A percentile compares a stretch with the other conserved stretches of the same genome.
Conservation (phyloP, 129 eudicot genomes). For the Ambrosia artemisiifolia region DNA sequence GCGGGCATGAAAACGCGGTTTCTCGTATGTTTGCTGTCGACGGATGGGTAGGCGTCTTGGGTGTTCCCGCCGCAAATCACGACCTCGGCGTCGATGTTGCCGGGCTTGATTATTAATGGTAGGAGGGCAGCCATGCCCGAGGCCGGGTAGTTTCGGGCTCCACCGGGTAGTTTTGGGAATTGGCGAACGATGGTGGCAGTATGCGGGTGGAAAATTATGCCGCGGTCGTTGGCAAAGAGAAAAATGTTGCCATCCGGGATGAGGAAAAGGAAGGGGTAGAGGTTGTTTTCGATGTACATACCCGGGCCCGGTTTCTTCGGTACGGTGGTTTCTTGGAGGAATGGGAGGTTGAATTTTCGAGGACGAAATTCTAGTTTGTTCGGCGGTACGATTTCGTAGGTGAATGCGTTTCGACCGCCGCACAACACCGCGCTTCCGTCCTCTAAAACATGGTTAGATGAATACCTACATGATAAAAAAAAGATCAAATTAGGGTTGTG, state of each 20-base stretch:
- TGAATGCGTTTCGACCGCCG: constrained; percentile 66
- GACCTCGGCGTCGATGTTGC: constrained; percentile 36
- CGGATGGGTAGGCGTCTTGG: constrained; percentile 33
- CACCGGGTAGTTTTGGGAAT: constrained; percentile 61
- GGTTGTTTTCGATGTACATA: constrained; percentile 36
- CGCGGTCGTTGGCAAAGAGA: constrained; percentile 35
- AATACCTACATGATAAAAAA: constrained; percentile 40
- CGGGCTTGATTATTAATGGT: constrained; percentile 39
- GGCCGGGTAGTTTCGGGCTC: constrained; percentile 84
- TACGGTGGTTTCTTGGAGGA: constrained; percentile 58
- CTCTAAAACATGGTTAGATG: constrained; percentile 53
- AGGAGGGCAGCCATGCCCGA: constrained; percentile 73
- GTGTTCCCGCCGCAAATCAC: constrained; percentile 77
- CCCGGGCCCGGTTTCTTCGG: constrained; percentile 29
- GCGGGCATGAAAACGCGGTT: constrained; percentile 46
- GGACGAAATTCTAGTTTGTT: constrained; percentile 16
- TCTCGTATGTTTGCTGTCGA: constrained; percentile 44
- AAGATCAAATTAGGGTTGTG: not conserved
- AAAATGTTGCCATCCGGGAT: constrained; percentile 36
- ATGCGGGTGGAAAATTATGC: constrained; percentile 40
- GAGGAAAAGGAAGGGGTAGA: constrained; percentile 37
- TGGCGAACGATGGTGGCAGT: constrained; percentile 35
- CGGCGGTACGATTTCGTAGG: constrained; percentile 61
- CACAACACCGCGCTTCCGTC: constrained; percentile 56
- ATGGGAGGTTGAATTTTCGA: constrained; percentile 35